Conservation (phyloP, 1,139 yeast genomes). For the Pichia terricola region DNA sequence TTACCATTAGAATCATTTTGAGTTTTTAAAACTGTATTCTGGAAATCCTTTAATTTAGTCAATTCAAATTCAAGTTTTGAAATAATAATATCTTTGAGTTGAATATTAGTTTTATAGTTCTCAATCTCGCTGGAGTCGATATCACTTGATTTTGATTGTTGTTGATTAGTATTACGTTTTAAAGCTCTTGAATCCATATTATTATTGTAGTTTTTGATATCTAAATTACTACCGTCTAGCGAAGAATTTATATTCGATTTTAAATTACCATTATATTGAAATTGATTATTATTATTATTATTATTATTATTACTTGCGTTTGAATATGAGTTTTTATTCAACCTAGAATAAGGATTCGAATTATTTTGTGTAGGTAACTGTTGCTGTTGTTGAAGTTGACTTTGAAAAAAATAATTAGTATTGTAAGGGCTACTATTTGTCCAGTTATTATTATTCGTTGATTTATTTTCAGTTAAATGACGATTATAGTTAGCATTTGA, state of each 20-base stretch:
- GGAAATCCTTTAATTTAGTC: constrained; percentile 14
- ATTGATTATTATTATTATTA: neutral
- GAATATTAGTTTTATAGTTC: constrained; percentile 17
- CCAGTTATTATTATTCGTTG: constrained; percentile 4
- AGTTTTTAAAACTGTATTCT: constrained; percentile 12
- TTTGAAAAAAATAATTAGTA: neutral
- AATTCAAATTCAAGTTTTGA: constrained; percentile 21
- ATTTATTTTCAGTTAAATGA: neutral
- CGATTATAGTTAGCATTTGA: constrained; percentile 9
- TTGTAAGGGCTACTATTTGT: constrained; percentile 7
- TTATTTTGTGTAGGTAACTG: too few species aligned
- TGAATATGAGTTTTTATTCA: too few species aligned
- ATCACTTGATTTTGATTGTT: constrained; percentile 7
- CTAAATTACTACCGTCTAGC: neutral
- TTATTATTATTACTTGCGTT: neutral
- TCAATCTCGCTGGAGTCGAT: constrained; percentile 13
- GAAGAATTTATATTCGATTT: neutral
- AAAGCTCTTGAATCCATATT: constrained; percentile 4
- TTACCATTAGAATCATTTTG: constrained; percentile 11
- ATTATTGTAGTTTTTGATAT: constrained; percentile 2
- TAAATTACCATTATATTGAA: neutral
- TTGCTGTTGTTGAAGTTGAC: constrained; percentile 3
- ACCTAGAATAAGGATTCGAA: too few species aligned
- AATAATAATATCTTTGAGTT: constrained; percentile 22
- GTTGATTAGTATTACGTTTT: constrained; percentile 2